These are phyloP conservation scores for Pyrenochaeta sp. DNA, from an alignment of 2,329 filamentous ascomycete species.

Conservation along the genomic window DNA sequence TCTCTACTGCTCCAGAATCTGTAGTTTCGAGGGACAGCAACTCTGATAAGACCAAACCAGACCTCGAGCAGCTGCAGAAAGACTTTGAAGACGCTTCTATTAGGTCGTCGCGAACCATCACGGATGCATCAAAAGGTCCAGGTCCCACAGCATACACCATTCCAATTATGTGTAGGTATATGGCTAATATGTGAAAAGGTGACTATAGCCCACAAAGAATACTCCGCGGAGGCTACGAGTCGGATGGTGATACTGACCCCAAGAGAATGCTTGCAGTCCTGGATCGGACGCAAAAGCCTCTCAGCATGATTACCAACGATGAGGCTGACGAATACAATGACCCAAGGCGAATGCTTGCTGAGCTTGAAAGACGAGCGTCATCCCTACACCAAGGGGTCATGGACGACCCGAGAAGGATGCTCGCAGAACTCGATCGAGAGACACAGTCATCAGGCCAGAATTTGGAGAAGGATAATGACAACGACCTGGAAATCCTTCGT, in stretches of 20 bases:
- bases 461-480: neutral
- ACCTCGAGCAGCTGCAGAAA: neutral
- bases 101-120: neutral
- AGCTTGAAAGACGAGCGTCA: conserved; percentile 4
- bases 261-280: conserved; percentile 16
- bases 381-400: neutral
- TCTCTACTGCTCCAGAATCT: neutral
- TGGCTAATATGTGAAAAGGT: neutral
- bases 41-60: neutral
- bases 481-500: conserved; percentile 7
- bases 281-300: neutral
- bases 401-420: conserved; percentile 2
- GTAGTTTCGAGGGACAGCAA: neutral
- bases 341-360: conserved; percentile 4
- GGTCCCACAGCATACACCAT: neutral
- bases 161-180: neutral
- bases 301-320: neutral
- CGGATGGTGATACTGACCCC: neutral
- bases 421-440: neutral
- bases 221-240: neutral
- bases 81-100: neutral
- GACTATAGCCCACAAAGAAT: neutral
- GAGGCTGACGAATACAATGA: neutral
- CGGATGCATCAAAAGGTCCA: neutral
- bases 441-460: neutral